Evolutionary conservation across 2,329 filamentous ascomycete genomes (phyloP), one percentile per base, ranked within the genome.

Genomic region (Metarhizium album): DNA sequence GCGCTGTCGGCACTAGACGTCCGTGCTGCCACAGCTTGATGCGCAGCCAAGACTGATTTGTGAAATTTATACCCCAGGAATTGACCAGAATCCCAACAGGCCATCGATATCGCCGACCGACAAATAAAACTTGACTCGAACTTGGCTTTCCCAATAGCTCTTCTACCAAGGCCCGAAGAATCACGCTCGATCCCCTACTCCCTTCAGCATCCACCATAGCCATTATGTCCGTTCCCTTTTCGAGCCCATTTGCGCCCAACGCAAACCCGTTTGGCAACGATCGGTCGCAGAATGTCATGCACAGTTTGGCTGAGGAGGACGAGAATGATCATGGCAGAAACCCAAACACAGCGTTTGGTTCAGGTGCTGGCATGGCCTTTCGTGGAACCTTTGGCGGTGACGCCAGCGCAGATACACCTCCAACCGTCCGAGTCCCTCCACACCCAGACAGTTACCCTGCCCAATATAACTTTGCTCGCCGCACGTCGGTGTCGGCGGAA

Each of bases 401-500:
- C 57, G 73, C 73, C 55, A 66, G 67, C 33, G 58, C 67, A 27
- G 76, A 79, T 42, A 59, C 64, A 20, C 73, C 73, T 20, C 69
- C 73, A 14, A 70, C 73, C 53, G 62, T 73, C 59, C 64, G 75
- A 65, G 68, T 67, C 59, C 65, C 74, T 22, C 75, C 76, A 52
- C 79, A 80, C 53, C 71, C 78, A 38, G 83, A 87, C 57, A 83
- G 81, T 60, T 88, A 95, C 64, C 93, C 93, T 51, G 86, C 81
- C 59, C 90, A 97, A 67, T 97, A 96, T 72, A 95, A 95, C 67
- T 84, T 95, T 70, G 87, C 82, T 60, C 86, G 93, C 56, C 87
- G 93, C 61, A 96, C 90, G 38, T 97, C 93, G 3, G 93, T 98
- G 49, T 97, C 93, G 40, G 93, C 93, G 47, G 93, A 98, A 70